phyloP scores from a whole-genome alignment of 768 basidiomycete genomes.

The Cyathus striatus region DNA sequence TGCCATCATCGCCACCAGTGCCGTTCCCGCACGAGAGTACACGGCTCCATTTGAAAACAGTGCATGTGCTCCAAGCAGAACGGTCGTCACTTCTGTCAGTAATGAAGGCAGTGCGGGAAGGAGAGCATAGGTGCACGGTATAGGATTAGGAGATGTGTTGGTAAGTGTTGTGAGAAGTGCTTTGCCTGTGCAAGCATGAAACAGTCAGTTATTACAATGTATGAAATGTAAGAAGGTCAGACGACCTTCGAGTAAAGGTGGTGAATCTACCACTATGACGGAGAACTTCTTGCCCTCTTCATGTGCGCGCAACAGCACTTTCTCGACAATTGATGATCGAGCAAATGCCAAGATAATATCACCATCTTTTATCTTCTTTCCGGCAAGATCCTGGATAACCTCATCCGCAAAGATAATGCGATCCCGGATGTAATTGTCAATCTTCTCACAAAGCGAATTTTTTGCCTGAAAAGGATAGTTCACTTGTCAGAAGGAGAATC shows the following conservation, averaged over 20 bases:
- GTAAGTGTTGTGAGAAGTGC: constrained; percentile 67
- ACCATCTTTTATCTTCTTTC: constrained; percentile 91
- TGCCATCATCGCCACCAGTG: constrained; percentile 94
- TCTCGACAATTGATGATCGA: constrained; percentile 94
- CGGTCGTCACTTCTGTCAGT: constrained; percentile 76
- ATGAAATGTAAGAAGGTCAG: constrained; percentile 1
- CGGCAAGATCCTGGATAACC: constrained; percentile 85
- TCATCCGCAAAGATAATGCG: constrained; percentile 90
- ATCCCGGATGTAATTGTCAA: constrained; percentile 92
- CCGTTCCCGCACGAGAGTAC: constrained; percentile 91
- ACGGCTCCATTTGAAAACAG: constrained; percentile 93
- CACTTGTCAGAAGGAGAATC: constrained; percentile 5
- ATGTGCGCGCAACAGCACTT: constrained; percentile 76
- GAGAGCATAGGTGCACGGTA: constrained; percentile 90
- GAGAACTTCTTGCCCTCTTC: constrained; percentile 74
- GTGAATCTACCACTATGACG: constrained; percentile 92
- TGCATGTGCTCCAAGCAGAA: constrained; percentile 91
- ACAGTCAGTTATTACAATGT: not conserved
- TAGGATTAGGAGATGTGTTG: constrained; percentile 40
- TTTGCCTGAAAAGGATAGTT: constrained; percentile 61
- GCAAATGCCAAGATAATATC: constrained; percentile 93
- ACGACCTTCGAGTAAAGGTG: constrained; percentile 86
- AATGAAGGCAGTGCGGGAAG: constrained; percentile 79
- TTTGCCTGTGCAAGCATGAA: constrained; percentile 53
- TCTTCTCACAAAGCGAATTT: constrained; percentile 72